Evolutionary conservation across 345 rosid species (phyloP).

Genomic region (Murraya paniculata): DNA sequence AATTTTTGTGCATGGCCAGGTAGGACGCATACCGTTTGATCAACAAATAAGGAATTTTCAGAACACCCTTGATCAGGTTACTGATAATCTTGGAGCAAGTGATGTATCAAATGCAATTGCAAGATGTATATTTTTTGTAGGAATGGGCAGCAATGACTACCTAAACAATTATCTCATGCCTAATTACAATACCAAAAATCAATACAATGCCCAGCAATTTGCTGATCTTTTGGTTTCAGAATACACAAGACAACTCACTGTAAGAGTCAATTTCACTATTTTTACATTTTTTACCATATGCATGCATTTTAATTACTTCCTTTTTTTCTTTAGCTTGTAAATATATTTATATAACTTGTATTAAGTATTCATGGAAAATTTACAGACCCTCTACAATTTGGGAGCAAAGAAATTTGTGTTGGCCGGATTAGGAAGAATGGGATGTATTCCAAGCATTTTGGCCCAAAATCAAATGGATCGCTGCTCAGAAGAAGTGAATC

Average conservation of each 20-base stretch:
- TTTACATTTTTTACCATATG: too few species aligned
- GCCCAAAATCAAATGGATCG: constrained; percentile 62
- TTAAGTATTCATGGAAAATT: too few species aligned
- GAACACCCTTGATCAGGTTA: constrained; percentile 67
- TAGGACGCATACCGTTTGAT: constrained; percentile 85
- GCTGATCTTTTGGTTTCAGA: constrained; percentile 69
- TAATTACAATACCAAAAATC: constrained; percentile 67
- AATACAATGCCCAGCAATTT: constrained; percentile 65
- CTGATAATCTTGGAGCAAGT: constrained; percentile 53
- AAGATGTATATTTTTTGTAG: constrained; percentile 70
- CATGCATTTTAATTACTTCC: too few species aligned
- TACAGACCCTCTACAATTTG: constrained; percentile 66
- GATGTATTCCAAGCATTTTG: constrained; percentile 94
- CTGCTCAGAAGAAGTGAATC: constrained; percentile 85
- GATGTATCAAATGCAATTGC: constrained; percentile 47
- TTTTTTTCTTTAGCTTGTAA: too few species aligned
- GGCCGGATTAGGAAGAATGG: constrained; percentile 87
- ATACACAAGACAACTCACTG: constrained; percentile 68
- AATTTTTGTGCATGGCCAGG: constrained; percentile 34
- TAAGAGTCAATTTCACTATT: constrained; percentile 21
- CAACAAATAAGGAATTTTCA: constrained; percentile 80
- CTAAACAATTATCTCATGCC: constrained; percentile 97
- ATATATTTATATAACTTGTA: not conserved
- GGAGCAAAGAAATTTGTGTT: constrained; percentile 83
- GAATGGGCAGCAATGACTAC: constrained; percentile 99